Evolutionary conservation across 176 grass and related monocot genomes (phyloP), one percentile per base, ranked within the genome.

Genomic region (Musa troglodytarum): DNA sequence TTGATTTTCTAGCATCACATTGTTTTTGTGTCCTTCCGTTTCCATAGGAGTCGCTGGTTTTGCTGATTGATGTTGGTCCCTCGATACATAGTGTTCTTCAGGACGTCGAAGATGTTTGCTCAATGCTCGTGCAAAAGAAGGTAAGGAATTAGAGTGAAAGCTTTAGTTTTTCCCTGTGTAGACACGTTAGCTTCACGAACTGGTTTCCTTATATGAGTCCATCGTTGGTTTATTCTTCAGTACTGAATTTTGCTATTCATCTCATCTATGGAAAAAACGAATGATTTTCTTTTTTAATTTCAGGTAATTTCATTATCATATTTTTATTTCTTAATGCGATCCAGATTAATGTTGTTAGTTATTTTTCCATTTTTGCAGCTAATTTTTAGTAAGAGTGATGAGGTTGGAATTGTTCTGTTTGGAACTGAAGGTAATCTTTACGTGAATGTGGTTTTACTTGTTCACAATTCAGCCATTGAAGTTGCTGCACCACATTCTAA

Each of bases 51-150:
- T 83, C 75, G 24, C 69, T 98, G 75, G 69, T 98, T 72, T 79
- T 98, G 55, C 78, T 98, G 23, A 66, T 98, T 70, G 94, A 98
- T 74, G 94, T 98, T 56, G 90, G 94, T 34, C 90, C 90, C 8
- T 91, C 90, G 17, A 98, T 98, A 90, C 90, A 93, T 72, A 68
- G 86, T 9, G 90, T 85, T 21, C 86, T 98, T 81, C 86, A 58
- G 13, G 78, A 98, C 69, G 80, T 98, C 22, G 83, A 91, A 51
- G 89, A 65, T 61, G 24, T 93, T 76, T 91, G 86, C 86, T 91
- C 81, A 0, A 88, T 85, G 69, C 86, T 98, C 43, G 81, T 91
- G 69, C 84, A 82, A 81, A 98, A 98, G 88, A 93, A 93, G 94
- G 94, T 72, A 80, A 87, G 87, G 65, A 34, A 64, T 50, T 67